Evolutionary conservation across 2,329 filamentous ascomycete genomes (phyloP).

Genomic region (Thielaviopsis euricoi): DNA sequence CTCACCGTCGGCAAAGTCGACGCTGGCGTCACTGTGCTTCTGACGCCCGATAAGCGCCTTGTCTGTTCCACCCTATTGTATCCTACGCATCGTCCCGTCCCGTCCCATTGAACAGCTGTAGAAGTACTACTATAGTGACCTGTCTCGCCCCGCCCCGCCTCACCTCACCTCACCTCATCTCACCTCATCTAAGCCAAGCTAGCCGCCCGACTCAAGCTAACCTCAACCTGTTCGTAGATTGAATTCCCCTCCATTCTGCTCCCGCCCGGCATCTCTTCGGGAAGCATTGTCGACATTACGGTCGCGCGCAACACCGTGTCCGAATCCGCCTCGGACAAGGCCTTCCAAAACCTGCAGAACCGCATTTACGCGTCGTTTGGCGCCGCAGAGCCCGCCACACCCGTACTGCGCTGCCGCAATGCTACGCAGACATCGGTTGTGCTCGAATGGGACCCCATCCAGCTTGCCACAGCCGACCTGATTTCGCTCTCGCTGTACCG

Average conservation of each 20-base stretch:
- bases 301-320: constrained; percentile 73
- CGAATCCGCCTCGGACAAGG: constrained; percentile 55
- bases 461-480: constrained; percentile 80
- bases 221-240: constrained; percentile 50
- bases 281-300: constrained; percentile 95
- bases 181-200: constrained; percentile 15
- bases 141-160: not conserved
- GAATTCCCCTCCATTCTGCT: constrained; percentile 97
- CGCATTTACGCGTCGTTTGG: constrained; percentile 81
- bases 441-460: constrained; percentile 92
- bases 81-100: too few species aligned
- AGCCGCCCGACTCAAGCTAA: constrained; percentile 1
- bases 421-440: constrained; percentile 97
- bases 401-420: constrained; percentile 80
- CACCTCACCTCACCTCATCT: constrained; percentile 1
- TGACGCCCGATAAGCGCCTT: constrained; percentile 92
- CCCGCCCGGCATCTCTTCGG: constrained; percentile 84
- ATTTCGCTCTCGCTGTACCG: constrained; percentile 81
- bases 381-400: constrained; percentile 56
- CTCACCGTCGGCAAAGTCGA: constrained; percentile 98
- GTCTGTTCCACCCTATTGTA: constrained; percentile 34
- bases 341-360: constrained; percentile 74
- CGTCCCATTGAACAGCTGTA: too few species aligned
- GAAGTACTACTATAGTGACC: too few species aligned
- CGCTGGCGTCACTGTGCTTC: constrained; percentile 87